phyloP scores from a whole-genome alignment of 2,329 filamentous ascomycete genomes.

The Macrophomina pseudophaseolina region DNA sequence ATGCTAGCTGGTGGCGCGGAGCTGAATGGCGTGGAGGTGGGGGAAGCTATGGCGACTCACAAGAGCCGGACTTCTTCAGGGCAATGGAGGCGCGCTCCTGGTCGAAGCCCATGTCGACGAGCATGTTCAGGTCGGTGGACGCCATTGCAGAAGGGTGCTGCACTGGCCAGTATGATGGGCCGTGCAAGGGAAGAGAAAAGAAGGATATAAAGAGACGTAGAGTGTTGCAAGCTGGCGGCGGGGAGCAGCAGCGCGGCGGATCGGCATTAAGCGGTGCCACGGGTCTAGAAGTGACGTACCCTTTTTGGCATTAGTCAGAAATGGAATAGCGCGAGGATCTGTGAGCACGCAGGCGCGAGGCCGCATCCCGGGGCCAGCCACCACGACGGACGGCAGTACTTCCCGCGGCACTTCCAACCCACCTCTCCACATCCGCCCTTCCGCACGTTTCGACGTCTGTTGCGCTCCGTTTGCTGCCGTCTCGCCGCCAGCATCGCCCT shows the following conservation, averaged over 20 bases:
- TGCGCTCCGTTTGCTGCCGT: not conserved
- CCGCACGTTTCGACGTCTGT: not conserved
- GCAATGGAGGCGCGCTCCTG: slow-evolving; percentile 81
- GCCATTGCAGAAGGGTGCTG: slow-evolving; percentile 42
- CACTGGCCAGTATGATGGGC: too few relatives aligned
- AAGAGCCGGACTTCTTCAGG: slow-evolving; percentile 78
- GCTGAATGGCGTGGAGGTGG: not conserved
- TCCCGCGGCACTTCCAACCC: slow-evolving; percentile 26
- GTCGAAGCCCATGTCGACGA: slow-evolving; percentile 78
- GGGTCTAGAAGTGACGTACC: slow-evolving; percentile 15
- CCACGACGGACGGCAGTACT: slow-evolving; percentile 24
- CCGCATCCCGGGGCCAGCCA: slow-evolving; percentile 18
- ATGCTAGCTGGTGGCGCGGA: not conserved
- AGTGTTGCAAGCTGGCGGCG: slow-evolving; percentile 16
- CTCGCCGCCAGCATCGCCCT: slow-evolving; percentile 19
- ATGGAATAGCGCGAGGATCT: too few relatives aligned
- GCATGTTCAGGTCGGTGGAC: slow-evolving; percentile 61
- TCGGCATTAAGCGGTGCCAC: slow-evolving; percentile 15
- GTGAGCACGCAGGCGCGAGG: slow-evolving; percentile 1
- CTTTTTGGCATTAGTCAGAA: not conserved
- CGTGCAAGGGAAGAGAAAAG: not conserved
- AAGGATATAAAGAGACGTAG: not conserved
- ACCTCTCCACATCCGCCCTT: slow-evolving; percentile 13
- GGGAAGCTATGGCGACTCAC: slow-evolving; percentile 58
- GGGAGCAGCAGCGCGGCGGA: slow-evolving; percentile 7